A percentile compares a stretch with the other conserved stretches of the same genome.
These are phyloP conservation scores for Ganoderma leucocontextum DNA, from an alignment of 1,284 basidiomycete species.

Conservation along the genomic window DNA sequence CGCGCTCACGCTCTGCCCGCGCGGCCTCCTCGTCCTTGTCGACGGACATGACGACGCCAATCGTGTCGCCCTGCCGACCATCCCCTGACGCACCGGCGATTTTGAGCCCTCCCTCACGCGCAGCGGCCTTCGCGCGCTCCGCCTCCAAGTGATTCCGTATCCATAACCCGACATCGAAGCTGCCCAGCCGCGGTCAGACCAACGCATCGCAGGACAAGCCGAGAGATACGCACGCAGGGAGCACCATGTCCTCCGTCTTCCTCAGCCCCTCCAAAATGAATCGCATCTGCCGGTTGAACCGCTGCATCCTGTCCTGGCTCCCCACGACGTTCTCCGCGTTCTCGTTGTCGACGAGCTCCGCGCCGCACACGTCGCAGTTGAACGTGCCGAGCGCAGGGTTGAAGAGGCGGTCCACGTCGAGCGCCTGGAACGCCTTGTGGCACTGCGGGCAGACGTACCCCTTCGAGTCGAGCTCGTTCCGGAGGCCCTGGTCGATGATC, in stretches of 20 bases:
- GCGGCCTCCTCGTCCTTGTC: constrained; percentile 82
- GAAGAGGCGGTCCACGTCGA: constrained; percentile 87
- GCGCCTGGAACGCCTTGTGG: constrained; percentile 82
- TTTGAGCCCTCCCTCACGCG: constrained; percentile 65
- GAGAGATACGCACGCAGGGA: constrained; percentile 65
- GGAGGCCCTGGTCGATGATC: constrained; percentile 87
- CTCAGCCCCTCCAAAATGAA: constrained; percentile 89
- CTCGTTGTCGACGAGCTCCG: constrained; percentile 92
- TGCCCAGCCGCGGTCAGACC: constrained; percentile 42
- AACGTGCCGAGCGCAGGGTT: constrained; percentile 72
- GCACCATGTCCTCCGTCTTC: constrained; percentile 87
- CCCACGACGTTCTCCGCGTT: constrained; percentile 85
- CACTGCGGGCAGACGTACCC: constrained; percentile 96
- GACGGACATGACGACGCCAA: constrained; percentile 82
- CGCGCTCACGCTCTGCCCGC: constrained; percentile 70
- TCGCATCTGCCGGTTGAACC: constrained; percentile 92
- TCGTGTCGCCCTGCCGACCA: constrained; percentile 71
- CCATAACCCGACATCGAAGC: constrained; percentile 86
- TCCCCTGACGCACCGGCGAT: constrained; percentile 74
- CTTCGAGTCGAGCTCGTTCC: constrained; percentile 95
- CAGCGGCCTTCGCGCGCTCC: constrained; percentile 56
- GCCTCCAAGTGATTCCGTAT: constrained; percentile 74
- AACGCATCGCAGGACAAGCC: constrained; percentile 1
- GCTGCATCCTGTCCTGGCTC: constrained; percentile 93
- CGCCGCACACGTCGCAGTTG: constrained; percentile 80